Percentiles rank a stretch among this genome's conserved stretches.
Evolutionary conservation across 345 rosid genomes (phyloP).

Genomic region (Murraya paniculata): DNA sequence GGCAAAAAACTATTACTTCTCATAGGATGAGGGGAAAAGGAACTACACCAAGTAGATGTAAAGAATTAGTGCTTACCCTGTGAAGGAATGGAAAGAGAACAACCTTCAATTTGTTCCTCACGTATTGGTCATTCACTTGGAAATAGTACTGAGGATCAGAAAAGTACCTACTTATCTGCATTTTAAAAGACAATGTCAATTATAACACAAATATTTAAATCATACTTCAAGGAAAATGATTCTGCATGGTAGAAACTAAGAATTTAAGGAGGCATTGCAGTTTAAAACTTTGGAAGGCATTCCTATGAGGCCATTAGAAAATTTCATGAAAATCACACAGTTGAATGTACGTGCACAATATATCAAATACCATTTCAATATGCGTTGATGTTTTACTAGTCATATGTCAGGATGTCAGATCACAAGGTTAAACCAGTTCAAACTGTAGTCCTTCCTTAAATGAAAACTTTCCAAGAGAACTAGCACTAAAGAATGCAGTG

Average conservation of each 20-base stretch:
- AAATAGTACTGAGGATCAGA: constrained; percentile 97
- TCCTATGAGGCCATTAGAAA: not conserved
- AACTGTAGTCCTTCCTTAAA: not conserved
- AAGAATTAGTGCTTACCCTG: constrained; percentile 50
- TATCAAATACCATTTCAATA: not conserved
- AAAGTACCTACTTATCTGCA: constrained; percentile 82
- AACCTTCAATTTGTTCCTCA: constrained; percentile 95
- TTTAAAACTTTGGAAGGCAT: not conserved
- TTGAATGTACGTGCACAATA: not conserved
- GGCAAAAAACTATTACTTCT: not conserved
- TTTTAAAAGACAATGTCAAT: constrained; percentile 8
- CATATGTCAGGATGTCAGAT: not conserved
- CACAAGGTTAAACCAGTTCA: not conserved
- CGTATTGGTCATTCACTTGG: constrained; percentile 96
- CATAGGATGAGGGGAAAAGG: not conserved
- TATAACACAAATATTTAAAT: not conserved
- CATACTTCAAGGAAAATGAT: not conserved
- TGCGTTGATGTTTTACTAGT: not conserved
- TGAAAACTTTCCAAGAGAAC: not conserved
- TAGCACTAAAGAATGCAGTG: not conserved
- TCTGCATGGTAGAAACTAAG: not conserved
- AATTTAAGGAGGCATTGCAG: not conserved
- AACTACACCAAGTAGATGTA: constrained; percentile 3
- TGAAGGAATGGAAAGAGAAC: constrained; percentile 88
- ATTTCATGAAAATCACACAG: not conserved